Base-by-base conservation (phyloP, 306 rosid species). In the Vigna reflexopilosa region DNA sequence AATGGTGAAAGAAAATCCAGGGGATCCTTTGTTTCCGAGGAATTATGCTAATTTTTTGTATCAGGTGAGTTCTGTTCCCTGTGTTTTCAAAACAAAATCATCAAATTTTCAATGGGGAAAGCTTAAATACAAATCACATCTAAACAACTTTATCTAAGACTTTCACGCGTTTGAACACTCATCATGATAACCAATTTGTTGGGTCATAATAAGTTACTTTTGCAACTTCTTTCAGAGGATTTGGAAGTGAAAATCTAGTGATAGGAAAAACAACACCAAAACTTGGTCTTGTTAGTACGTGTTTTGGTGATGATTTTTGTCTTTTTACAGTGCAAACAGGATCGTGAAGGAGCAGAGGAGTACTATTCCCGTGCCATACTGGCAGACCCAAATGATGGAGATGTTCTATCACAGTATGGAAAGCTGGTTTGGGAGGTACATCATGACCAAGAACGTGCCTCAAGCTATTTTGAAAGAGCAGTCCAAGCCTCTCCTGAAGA, bases 1-100 rank as follows among this genome's bases (percentile, higher is more conserved):
- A 72, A 83, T 89, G 96, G 88, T 93, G 51, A 85, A 86, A 80
- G 90, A 87, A 86, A 90, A 93, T 83, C 99, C 98, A 1, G 93
- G 93, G 6, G 85, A 88, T 67, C 78, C 99, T 2, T 85, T 95
- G 87, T 88, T 93, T 72, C 88, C 93, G 20, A 84, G 97, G 73
- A 95, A 95, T 69, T 93, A 93, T 85, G 99, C 99, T 34, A 84
- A 88, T 6, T 90, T 83, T 76, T 40, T 95, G 73, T 87, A 85
- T 81, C 85, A 89, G 97, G 98, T 85, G 63, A 78, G 64, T 49
- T 42, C 32, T 20, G 57, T 15, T 68, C 55, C 42, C 32, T 56
- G 2, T 70, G 42, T 38, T 22, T 36, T 42, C 47, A 9, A 9
- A 42, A 42, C 13, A 68, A 69, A 32, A 8, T 10, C 49, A 2